Percentiles rank a stretch among this genome's conserved stretches.
These are phyloP conservation scores for Lasiosphaeria ovina DNA, from an alignment of 495 filamentous ascomycete genomes.

Conservation along the genomic window DNA sequence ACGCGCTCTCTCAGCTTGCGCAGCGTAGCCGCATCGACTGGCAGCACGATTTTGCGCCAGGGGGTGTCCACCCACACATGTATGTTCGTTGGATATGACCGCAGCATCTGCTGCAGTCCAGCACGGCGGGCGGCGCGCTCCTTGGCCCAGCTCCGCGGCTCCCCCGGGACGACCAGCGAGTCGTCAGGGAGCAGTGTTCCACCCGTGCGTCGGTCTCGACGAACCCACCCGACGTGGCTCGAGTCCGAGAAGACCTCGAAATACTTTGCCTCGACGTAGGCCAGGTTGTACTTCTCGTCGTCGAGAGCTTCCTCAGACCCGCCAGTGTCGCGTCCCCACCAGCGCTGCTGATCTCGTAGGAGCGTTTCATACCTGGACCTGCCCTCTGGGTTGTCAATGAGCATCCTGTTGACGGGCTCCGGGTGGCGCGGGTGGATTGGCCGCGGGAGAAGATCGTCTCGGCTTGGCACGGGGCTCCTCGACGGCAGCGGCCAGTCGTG, in stretches of 20 bases:
- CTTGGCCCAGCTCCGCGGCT: conserved; percentile 15
- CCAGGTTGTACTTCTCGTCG: conserved; percentile 9
- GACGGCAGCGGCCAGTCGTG: conserved; percentile 19
- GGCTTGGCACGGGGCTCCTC: conserved; percentile 4
- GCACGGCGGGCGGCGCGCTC: conserved; percentile 41
- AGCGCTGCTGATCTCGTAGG: conserved; percentile 2
- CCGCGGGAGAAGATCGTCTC: conserved; percentile 12
- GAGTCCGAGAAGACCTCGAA: conserved; percentile 7
- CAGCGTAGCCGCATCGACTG: conserved; percentile 16
- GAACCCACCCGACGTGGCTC: conserved; percentile 5
- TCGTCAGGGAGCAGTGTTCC: conserved; percentile 16
- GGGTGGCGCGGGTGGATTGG: conserved; percentile 8
- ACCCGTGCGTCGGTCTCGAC: conserved; percentile 12
- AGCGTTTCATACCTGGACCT: not conserved
- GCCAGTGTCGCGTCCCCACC: conserved; percentile 4
- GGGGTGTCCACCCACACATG: conserved; percentile 26
- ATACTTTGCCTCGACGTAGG: conserved; percentile 11
- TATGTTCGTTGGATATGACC: conserved; percentile 20
- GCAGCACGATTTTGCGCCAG: conserved; percentile 31
- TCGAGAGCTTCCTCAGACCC: not conserved
- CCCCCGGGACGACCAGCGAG: not conserved
- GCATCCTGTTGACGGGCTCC: conserved; percentile 18
- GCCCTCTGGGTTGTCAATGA: conserved; percentile 2
- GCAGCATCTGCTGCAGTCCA: conserved; percentile 39
- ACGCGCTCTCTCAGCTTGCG: not conserved